These are phyloP conservation scores for Aspergillus clavatus DNA, from an alignment of 2,329 filamentous ascomycete species.

Conservation along the genomic window DNA sequence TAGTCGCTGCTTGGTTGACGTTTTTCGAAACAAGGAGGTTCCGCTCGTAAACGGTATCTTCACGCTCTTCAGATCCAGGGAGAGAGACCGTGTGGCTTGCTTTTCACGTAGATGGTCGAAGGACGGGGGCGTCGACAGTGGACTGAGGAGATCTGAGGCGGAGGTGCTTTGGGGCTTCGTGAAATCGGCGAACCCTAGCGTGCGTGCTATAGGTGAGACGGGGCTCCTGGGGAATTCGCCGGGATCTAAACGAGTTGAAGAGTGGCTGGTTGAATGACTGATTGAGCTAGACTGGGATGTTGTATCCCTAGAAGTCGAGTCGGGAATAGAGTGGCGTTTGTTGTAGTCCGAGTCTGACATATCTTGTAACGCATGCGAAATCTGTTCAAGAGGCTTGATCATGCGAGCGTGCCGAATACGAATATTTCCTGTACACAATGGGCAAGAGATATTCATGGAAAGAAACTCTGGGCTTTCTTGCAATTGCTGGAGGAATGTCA, in stretches of 20 bases:
- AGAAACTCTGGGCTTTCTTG: slow-evolving; percentile 17
- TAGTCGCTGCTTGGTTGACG: slow-evolving; percentile 18
- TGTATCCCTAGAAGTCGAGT: slow-evolving; percentile 15
- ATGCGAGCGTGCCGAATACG: slow-evolving; percentile 32
- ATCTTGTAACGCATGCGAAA: slow-evolving; percentile 18
- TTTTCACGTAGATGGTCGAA: slow-evolving; percentile 12
- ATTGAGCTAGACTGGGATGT: slow-evolving; percentile 20
- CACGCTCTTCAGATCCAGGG: slow-evolving; percentile 17
- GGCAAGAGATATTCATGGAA: slow-evolving; percentile 24
- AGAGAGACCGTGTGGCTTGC: slow-evolving; percentile 13
- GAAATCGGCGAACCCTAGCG: slow-evolving; percentile 10
- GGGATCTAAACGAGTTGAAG: slow-evolving; percentile 14
- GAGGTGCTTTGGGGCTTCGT: slow-evolving; percentile 11
- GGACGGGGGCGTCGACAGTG: slow-evolving; percentile 7
- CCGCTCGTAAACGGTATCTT: slow-evolving; percentile 15
- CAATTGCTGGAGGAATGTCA: slow-evolving; percentile 12
- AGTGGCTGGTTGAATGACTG: slow-evolving; percentile 20
- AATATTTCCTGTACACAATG: slow-evolving; percentile 26
- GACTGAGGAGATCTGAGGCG: slow-evolving; percentile 8
- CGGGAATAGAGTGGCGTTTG: slow-evolving; percentile 14
- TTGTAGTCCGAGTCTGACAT: slow-evolving; percentile 13
- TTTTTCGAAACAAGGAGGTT: slow-evolving; percentile 18
- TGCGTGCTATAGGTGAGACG: slow-evolving; percentile 10
- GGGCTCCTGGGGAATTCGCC: slow-evolving; percentile 13
- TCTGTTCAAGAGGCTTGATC: slow-evolving; percentile 29